phyloP scores from a whole-genome alignment of 1,139 yeast genomes.

The Yamadazyma membranifaciens region DNA sequence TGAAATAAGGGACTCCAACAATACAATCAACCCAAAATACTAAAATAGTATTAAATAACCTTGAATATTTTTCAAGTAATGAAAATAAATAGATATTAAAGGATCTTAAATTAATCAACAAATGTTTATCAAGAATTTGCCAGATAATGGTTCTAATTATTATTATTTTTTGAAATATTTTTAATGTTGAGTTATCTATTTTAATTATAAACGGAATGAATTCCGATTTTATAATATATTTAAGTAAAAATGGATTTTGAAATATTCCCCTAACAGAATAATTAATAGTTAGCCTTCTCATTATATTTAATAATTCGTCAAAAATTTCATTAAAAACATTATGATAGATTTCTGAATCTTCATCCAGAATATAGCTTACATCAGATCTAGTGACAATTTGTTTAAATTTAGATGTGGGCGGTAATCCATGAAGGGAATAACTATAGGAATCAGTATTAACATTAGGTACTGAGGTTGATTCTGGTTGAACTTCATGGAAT shows the following conservation, averaged over 20 bases:
- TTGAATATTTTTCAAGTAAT: conserved; percentile 2
- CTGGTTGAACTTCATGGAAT: conserved; percentile 1
- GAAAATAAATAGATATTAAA: neutral
- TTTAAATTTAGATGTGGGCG: conserved; percentile 15
- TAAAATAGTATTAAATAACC: neutral
- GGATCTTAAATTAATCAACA: conserved; percentile 3
- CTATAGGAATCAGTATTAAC: neutral
- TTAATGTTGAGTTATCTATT: conserved; percentile 5
- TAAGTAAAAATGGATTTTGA: conserved; percentile 1
- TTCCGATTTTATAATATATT: neutral
- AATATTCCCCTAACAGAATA: conserved; percentile 3
- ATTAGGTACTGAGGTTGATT: neutral
- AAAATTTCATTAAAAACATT: neutral
- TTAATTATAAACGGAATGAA: conserved; percentile 4
- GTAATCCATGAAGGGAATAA: conserved; percentile 21
- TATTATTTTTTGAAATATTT: neutral
- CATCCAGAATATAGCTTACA: neutral
- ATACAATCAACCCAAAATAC: neutral
- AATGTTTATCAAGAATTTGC: conserved; percentile 1
- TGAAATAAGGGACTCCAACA: conserved; percentile 1
- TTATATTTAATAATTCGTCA: neutral
- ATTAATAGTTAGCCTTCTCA: neutral
- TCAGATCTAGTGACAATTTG: conserved; percentile 6
- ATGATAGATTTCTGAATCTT: conserved; percentile 4
- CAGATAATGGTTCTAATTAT: neutral